Base-by-base conservation (phyloP, 1,139 yeast species). In the Yamadazyma friedrichii region DNA sequence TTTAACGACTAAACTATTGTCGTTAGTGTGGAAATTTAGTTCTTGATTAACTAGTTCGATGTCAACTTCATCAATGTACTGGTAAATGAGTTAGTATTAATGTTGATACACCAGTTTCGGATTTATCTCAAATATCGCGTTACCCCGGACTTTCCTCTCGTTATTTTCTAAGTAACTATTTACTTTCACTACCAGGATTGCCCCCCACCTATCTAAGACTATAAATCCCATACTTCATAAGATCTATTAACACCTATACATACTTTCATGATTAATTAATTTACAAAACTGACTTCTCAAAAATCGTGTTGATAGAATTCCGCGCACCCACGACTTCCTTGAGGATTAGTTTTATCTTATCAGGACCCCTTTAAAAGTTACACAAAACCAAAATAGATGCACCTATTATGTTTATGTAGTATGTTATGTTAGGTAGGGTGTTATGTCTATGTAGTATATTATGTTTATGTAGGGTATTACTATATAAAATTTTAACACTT, bases 51-150 rank as follows among this genome's bases (percentile, higher is more conserved):
- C 87, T 52, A 85, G 74, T 61, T 89, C 96, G 24, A 93, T 81
- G 55, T 91, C 97, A 29, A 88, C 84, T 55, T 85, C 95, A 60
- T 93, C 98, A 47, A 93, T 83, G 64, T 88, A 93, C 93, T 91
- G 11, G 12, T n/a, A 16, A 10, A 26, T 26, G 9, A 3, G 30
- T 27, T 27, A 27, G 30, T 27, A 27, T 12, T 22, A 4, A 27
- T 26, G 11, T 26, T 26, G 11, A 26, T 26, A 6, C 31, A 9
- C 15, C 3, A 9, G 31, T 20, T 20, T 20, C 24, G 24, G 24
- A 8, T 6, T 20, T 20, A 20, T 20, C 24, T 20, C 8, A 20
- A 20, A 20, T 20, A 20, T 20, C 24, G 24, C 24, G 8, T n/a
- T 20, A 20, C 5, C 5, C 24, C 8, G 24, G 24, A 20, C 5